A percentile compares a stretch with the other conserved stretches of the same genome.
Conservation (phyloP, 768 basidiomycete genomes). For the Cubamyces sp. region DNA sequence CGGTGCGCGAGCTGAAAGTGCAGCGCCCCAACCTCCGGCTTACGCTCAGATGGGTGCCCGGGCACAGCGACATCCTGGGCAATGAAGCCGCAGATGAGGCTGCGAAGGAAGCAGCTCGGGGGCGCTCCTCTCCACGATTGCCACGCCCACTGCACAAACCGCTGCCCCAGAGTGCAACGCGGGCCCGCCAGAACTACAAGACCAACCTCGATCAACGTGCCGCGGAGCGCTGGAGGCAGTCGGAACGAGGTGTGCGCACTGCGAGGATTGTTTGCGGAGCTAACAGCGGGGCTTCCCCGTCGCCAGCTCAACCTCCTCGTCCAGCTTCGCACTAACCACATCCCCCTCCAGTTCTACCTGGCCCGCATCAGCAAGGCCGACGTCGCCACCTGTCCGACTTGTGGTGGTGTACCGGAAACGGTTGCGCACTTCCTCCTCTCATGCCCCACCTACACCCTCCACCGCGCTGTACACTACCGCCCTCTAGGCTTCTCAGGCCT, state of each 20-base stretch:
- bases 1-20: background rate
- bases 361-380: constrained; percentile 16
- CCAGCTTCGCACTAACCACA: constrained; percentile 40
- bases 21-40: constrained; percentile 1
- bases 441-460: constrained; percentile 17
- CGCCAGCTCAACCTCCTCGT: constrained; percentile 27
- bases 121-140: background rate
- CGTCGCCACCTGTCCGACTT: constrained; percentile 19
- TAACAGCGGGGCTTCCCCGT: background rate
- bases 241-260: background rate
- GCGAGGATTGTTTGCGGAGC: background rate
- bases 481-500: background rate
- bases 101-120: constrained; percentile 21
- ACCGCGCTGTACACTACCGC: background rate
- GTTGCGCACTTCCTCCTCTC: constrained; percentile 29
- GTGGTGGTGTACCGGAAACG: constrained; percentile 13
- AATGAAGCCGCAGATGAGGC: constrained; percentile 22
- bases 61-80: constrained; percentile 17
- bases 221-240: background rate
- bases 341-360: constrained; percentile 36
- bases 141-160: constrained; percentile 8
- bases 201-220: background rate
- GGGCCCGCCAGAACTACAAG: constrained; percentile 6
- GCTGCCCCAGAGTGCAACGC: constrained; percentile 17
- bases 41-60: constrained; percentile 20